These are phyloP conservation scores for Chrysophaeum taylorii DNA, from an alignment of 352 stramenopile genomes.

Conservation along the genomic window DNA sequence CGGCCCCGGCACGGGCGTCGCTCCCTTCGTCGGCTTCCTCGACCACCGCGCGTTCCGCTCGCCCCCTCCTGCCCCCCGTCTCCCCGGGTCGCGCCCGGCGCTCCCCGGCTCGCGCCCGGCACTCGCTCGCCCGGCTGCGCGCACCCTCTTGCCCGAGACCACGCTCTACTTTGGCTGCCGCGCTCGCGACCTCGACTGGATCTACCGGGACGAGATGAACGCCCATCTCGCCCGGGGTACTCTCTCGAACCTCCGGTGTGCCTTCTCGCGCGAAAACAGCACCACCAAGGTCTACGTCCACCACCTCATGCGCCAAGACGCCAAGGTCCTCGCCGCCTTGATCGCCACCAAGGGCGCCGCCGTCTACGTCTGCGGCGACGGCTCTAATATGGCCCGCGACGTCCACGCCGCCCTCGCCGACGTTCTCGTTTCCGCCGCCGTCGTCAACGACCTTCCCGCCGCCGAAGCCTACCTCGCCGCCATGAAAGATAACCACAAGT, in stretches of 20 bases:
- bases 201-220: slow-evolving; percentile 75
- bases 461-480: slow-evolving; percentile 41
- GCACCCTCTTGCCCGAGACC: slow-evolving; percentile 64
- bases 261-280: slow-evolving; percentile 74
- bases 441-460: slow-evolving; percentile 44
- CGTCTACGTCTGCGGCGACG: slow-evolving; percentile 89
- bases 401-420: slow-evolving; percentile 69
- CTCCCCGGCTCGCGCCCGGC: slow-evolving; percentile 26
- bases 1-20: slow-evolving; percentile 84
- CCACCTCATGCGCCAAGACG: slow-evolving; percentile 56
- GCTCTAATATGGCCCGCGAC: slow-evolving; percentile 83
- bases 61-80: background rate
- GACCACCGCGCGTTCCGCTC: slow-evolving; percentile 50
- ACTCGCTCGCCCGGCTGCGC: slow-evolving; percentile 34
- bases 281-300: slow-evolving; percentile 84
- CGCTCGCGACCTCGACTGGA: slow-evolving; percentile 67
- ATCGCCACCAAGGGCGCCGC: slow-evolving; percentile 60
- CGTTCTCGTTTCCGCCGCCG: slow-evolving; percentile 54
- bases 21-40: slow-evolving; percentile 90
- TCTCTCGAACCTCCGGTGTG: slow-evolving; percentile 65
- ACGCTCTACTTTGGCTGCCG: slow-evolving; percentile 89
- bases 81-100: background rate
- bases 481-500: slow-evolving; percentile 48
- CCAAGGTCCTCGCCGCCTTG: slow-evolving; percentile 52
- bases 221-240: slow-evolving; percentile 50